Percentiles rank a stretch among this genome's conserved stretches.
phyloP scores from a whole-genome alignment of 163 green algal genomes.

The Chlamydomonas reinhardtii region DNA sequence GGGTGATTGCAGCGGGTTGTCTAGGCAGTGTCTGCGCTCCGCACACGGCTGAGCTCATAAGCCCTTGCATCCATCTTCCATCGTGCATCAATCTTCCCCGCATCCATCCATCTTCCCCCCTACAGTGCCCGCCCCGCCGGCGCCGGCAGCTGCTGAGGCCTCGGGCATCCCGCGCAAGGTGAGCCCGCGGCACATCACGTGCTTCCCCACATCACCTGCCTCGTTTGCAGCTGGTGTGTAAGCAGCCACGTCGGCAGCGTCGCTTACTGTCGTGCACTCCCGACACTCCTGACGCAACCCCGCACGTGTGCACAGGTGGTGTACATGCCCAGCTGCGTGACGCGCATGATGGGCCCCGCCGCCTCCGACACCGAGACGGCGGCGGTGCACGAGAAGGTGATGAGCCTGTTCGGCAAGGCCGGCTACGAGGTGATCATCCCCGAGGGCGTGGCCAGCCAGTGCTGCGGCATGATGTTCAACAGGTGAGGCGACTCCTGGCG shows the following conservation, averaged over 20 bases:
- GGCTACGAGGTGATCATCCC: conserved; percentile 95
- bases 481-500: conserved; percentile 12
- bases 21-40: too few relatives aligned
- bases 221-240: too few relatives aligned
- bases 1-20: too few relatives aligned
- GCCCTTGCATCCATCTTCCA: not conserved
- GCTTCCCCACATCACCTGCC: too few relatives aligned
- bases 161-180: conserved; percentile 55
- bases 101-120: not conserved
- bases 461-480: conserved; percentile 99
- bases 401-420: conserved; percentile 75
- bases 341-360: conserved; percentile 95
- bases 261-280: too few relatives aligned
- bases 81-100: not conserved
- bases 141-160: not conserved
- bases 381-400: conserved; percentile 90
- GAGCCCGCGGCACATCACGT: too few relatives aligned
- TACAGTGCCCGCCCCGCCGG: conserved; percentile 27
- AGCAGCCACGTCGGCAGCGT: too few relatives aligned
- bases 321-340: conserved; percentile 95
- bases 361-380: conserved; percentile 77
- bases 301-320: conserved; percentile 79
- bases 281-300: too few relatives aligned
- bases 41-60: too few relatives aligned
- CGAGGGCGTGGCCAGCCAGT: conserved; percentile 78